Evolutionary conservation across 2,329 filamentous ascomycete genomes (phyloP), one percentile per base, ranked within the genome.

Genomic region (Sporothrix mexicana): DNA sequence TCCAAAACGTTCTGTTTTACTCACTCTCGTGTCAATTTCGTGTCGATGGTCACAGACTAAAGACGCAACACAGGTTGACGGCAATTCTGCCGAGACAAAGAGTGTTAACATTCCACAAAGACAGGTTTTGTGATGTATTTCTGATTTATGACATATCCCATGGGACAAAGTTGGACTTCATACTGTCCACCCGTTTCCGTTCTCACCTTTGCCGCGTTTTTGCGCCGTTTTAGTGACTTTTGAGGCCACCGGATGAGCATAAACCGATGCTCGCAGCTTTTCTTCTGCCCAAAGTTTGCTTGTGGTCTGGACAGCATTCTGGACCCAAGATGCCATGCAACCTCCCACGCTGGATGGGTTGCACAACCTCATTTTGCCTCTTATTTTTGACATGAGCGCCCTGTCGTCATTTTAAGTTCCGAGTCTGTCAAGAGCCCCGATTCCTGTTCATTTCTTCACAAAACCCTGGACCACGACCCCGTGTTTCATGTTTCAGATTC

Each of bases 401-500:
- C 36, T 36, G 3, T 61, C 15, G 5, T 20, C 13, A 30, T 30
- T 36, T 15, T 59, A 5, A 17, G 9, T 20, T n/a, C 43, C 9
- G 17, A 1, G 13, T 2, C 15, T 55, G 51, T 13, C 20, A 23
- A 25, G 25, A 55, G 12, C 30, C n/a, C 41, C 51, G 25, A n/a
- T 3, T 55, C 10, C 45, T 36, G 17, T 59, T 15, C 43, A 20
- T 53, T 15, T 15, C 67, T 41, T 47, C 61, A 5, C 41, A 47
- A 8, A 66, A 25, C 47, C 61, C n/a, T 43, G 23, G 41, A 41
- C n/a, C 20, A 23, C 20, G 20, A 47, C 61, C 49, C 67, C 72
- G 68, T 70, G 66, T 72, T 72, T 72, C 71, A 72, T 69, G 23
- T 72, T 72, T 62, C 62, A 67, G 41, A 25, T 12, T 12, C 43